Conservation (phyloP, 2,329 filamentous ascomycete species). For the Epicoccum nigrum region DNA sequence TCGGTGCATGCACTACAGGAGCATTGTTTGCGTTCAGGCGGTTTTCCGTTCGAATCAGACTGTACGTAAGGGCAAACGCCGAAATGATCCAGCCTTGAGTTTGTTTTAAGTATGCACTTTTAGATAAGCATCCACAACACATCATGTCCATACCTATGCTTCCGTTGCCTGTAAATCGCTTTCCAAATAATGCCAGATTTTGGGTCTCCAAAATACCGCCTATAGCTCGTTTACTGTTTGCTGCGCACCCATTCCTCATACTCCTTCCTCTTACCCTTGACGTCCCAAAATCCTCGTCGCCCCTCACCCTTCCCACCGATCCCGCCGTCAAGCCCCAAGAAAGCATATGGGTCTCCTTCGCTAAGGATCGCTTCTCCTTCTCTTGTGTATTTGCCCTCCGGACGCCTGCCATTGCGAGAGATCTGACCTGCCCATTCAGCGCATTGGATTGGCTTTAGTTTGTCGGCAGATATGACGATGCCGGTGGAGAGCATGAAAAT, state of each 20-base stretch:
- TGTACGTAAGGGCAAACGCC: background rate
- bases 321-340: slow-evolving; percentile 60
- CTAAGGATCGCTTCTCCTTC: slow-evolving; percentile 71
- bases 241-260: slow-evolving; percentile 74
- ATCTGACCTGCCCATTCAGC: slow-evolving; percentile 82
- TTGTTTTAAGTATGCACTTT: background rate
- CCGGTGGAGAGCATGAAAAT: slow-evolving; percentile 82
- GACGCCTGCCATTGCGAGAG: slow-evolving; percentile 72
- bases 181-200: too few species aligned
- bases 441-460: slow-evolving; percentile 84
- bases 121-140: background rate
- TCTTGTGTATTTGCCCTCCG: slow-evolving; percentile 62
- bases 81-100: background rate
- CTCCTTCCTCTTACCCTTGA: slow-evolving; percentile 82
- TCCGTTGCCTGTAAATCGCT: background rate
- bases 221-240: slow-evolving; percentile 19
- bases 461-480: slow-evolving; percentile 77
- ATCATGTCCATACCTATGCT: background rate
- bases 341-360: slow-evolving; percentile 76
- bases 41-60: background rate
- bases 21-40: slow-evolving; percentile 13
- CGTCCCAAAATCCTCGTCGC: slow-evolving; percentile 83
- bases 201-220: too few species aligned
- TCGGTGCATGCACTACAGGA: background rate
- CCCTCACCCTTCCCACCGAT: slow-evolving; percentile 68